Conservation (phyloP, 2,329 filamentous ascomycete genomes). For the Diplodia seriata region DNA sequence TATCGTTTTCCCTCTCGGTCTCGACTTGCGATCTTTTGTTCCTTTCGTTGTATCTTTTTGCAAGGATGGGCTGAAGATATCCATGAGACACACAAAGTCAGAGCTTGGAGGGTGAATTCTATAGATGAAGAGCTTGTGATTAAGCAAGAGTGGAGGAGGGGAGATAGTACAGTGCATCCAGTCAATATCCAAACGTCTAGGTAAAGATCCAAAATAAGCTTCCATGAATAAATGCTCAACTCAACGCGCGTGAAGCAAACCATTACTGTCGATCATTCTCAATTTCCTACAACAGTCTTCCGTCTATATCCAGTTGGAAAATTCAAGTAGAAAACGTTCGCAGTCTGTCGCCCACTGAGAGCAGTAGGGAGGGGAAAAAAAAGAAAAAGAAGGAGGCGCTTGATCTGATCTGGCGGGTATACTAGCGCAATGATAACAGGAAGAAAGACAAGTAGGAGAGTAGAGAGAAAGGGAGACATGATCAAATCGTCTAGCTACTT, state of each 20-base stretch:
- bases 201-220: background rate
- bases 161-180: background rate
- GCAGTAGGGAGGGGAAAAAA: background rate
- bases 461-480: background rate
- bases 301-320: constrained; percentile 14
- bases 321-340: background rate
- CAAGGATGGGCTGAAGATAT: constrained; percentile 1
- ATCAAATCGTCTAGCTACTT: background rate
- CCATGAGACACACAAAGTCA: background rate
- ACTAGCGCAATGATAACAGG: background rate
- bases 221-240: background rate
- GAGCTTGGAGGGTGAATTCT: background rate
- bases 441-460: background rate
- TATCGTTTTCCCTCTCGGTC: background rate
- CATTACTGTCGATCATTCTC: background rate
- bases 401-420: constrained; percentile 25
- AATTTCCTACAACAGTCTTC: background rate
- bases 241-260: background rate
- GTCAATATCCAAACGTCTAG: background rate
- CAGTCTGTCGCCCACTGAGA: background rate
- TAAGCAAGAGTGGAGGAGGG: background rate
- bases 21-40: background rate
- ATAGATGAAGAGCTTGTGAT: background rate
- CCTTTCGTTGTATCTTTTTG: background rate
- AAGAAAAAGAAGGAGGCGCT: background rate